phyloP scores from a whole-genome alignment of 495 filamentous ascomycete species.

The Talaromyces trachyspermus region DNA sequence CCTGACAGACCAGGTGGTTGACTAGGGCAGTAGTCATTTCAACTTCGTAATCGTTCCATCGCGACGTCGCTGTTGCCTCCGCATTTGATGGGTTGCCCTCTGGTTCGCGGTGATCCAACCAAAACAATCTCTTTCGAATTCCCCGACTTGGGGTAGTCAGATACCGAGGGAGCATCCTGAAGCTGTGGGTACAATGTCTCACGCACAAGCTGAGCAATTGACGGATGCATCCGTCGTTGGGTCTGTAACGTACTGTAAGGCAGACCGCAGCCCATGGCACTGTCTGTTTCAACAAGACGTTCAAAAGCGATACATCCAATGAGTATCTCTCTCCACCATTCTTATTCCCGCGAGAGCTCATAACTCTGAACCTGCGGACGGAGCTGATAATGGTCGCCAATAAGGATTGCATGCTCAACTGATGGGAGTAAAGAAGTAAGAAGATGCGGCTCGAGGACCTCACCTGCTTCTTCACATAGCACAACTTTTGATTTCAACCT shows the following conservation, averaged over 20 bases:
- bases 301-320: conserved; percentile 62
- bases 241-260: conserved; percentile 53
- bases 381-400: conserved; percentile 64
- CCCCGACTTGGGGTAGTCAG: conserved; percentile 55
- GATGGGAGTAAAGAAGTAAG: conserved; percentile 56
- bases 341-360: conserved; percentile 51
- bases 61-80: conserved; percentile 45
- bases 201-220: conserved; percentile 52
- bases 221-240: conserved; percentile 74
- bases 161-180: conserved; percentile 47
- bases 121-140: conserved; percentile 60
- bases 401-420: conserved; percentile 59
- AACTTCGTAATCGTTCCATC: conserved; percentile 62
- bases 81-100: conserved; percentile 42
- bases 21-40: conserved; percentile 60
- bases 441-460: conserved; percentile 61
- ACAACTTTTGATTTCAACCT: conserved; percentile 56
- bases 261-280: conserved; percentile 20
- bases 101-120: conserved; percentile 58
- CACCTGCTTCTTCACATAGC: conserved; percentile 64
- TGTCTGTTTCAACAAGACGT: conserved; percentile 42
- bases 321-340: conserved; percentile 45
- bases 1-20: conserved; percentile 65
- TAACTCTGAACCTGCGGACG: conserved; percentile 60
- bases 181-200: conserved; percentile 59